Conservation (phyloP, 1,284 basidiomycete genomes). For the Coniferiporia weirii region DNA sequence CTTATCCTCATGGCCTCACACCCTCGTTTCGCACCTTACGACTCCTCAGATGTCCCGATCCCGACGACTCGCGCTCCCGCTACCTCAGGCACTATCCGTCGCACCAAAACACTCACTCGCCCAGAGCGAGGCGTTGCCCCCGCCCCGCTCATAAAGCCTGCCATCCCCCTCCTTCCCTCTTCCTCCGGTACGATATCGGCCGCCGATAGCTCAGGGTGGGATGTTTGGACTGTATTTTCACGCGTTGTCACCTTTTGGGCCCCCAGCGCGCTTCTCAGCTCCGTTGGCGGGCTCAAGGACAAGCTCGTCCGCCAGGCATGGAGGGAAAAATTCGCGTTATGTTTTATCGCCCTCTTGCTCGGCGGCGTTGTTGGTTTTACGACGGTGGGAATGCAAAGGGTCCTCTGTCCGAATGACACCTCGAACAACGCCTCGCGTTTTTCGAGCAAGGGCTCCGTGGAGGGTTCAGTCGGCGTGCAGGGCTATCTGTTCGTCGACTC, state of each 20-base stretch:
- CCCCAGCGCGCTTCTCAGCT: conserved; percentile 69
- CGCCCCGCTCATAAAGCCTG: conserved; percentile 87
- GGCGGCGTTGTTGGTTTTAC: conserved; percentile 85
- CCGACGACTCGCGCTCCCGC: conserved; percentile 57
- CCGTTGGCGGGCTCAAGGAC: conserved; percentile 79
- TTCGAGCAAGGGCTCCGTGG: conserved; percentile 53
- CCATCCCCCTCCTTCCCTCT: conserved; percentile 38
- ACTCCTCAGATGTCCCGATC: conserved; percentile 60
- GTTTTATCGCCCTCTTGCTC: conserved; percentile 76
- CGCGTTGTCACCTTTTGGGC: conserved; percentile 89
- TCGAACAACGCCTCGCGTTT: conserved; percentile 59
- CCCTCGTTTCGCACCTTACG: conserved; percentile 52
- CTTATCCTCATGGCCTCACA: conserved; percentile 39
- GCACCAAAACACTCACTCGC: conserved; percentile 92
- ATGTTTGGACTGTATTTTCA: conserved; percentile 81
- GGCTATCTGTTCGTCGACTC: conserved; percentile 80
- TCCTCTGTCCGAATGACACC: conserved; percentile 76
- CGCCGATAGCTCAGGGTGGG: conserved; percentile 40
- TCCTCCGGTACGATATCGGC: conserved; percentile 29
- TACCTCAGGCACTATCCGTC: conserved; percentile 54
- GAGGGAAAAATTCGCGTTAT: conserved; percentile 96
- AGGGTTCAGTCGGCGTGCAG: conserved; percentile 69
- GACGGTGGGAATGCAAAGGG: conserved; percentile 92
- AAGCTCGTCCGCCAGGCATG: conserved; percentile 82
- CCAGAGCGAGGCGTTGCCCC: conserved; percentile 94